Percentiles rank a stretch among this genome's conserved stretches.
These are phyloP conservation scores for Gymnopilus junonius DNA, from an alignment of 768 basidiomycete species.

Conservation along the genomic window DNA sequence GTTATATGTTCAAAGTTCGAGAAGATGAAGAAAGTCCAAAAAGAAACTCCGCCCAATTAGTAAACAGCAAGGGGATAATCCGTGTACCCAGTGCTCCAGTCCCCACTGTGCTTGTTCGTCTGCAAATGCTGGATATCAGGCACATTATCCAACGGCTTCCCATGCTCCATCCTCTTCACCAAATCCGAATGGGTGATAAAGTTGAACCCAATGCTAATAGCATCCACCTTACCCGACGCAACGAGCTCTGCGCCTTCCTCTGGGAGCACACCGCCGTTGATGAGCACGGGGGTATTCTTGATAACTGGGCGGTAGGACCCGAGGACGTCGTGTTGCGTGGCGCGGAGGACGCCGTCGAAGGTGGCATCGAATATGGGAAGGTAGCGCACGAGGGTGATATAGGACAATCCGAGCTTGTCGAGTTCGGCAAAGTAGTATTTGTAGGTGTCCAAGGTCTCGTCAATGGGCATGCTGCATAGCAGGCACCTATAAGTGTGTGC, in stretches of 20 bases:
- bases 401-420: background rate
- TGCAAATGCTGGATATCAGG: background rate
- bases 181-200: background rate
- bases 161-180: background rate
- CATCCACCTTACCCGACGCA: background rate
- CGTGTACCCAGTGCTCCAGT: background rate
- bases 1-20: too few relatives aligned
- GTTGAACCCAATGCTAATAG: slow-evolving; percentile 1
- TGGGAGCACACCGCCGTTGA: background rate
- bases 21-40: too few relatives aligned
- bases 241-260: background rate
- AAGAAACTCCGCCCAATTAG: background rate
- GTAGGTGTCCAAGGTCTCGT: background rate
- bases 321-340: background rate
- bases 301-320: background rate
- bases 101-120: background rate
- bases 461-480: background rate
- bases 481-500: too few relatives aligned
- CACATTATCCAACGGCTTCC: background rate
- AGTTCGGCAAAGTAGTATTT: background rate
- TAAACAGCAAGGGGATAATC: background rate
- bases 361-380: background rate
- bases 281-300: background rate
- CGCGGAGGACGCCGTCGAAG: background rate
- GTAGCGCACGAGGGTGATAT: background rate